A percentile compares a stretch with the other conserved stretches of the same genome.
Evolutionary conservation across 805 yeast species (phyloP).

Genomic region (Suhomyces pyralidae): DNA sequence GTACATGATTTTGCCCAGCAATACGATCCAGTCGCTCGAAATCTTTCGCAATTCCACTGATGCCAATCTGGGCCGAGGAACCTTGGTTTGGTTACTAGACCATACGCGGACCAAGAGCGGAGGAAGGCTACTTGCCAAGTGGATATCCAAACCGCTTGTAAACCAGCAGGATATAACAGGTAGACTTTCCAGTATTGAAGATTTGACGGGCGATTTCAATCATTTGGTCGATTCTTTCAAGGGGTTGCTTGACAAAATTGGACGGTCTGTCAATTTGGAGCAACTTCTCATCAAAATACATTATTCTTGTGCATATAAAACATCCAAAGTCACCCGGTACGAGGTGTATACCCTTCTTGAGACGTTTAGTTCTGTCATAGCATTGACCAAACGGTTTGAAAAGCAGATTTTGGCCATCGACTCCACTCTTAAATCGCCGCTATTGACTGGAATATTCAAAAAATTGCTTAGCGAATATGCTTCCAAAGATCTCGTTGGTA

Average conservation of each 20-base stretch:
- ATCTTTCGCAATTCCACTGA: slow-evolving; percentile 67
- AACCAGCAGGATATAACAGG: slow-evolving; percentile 50
- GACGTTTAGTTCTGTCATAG: slow-evolving; percentile 26
- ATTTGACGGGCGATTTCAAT: slow-evolving; percentile 24
- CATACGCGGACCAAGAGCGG: slow-evolving; percentile 83
- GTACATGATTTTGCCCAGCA: slow-evolving; percentile 59
- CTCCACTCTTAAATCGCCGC: slow-evolving; percentile 27
- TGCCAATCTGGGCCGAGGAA: slow-evolving; percentile 51
- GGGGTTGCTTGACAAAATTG: slow-evolving; percentile 22
- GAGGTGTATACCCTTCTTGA: slow-evolving; percentile 31
- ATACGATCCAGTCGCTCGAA: slow-evolving; percentile 70
- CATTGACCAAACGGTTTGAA: slow-evolving; percentile 28
- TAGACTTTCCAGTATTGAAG: slow-evolving; percentile 57
- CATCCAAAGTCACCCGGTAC: slow-evolving; percentile 28
- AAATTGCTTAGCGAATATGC: slow-evolving; percentile 32
- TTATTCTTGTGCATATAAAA: slow-evolving; percentile 29
- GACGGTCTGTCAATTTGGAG: slow-evolving; percentile 32
- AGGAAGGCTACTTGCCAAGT: slow-evolving; percentile 55
- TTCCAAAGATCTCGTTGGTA: slow-evolving; percentile 26
- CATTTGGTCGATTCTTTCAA: slow-evolving; percentile 35
- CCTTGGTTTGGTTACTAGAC: slow-evolving; percentile 75
- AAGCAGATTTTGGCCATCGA: slow-evolving; percentile 35
- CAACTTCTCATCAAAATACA: slow-evolving; percentile 35
- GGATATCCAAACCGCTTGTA: slow-evolving; percentile 75
- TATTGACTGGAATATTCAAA: slow-evolving; percentile 37